These are phyloP conservation scores for Plenodomus biglobosus DNA, from an alignment of 2,329 filamentous ascomycete species.

Conservation along the genomic window DNA sequence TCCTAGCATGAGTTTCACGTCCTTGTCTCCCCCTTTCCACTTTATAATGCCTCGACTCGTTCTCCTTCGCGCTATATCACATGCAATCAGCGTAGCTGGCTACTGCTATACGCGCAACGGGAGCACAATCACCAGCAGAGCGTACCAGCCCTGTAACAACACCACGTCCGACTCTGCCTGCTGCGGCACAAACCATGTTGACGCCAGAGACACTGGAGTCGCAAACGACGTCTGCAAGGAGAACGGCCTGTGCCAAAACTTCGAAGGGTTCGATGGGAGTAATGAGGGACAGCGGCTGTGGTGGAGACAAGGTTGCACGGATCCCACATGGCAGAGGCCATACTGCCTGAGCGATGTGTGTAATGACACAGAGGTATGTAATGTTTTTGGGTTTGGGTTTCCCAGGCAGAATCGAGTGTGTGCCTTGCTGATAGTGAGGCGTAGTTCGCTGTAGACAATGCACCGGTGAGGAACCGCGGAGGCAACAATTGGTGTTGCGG, in stretches of 20 bases:
- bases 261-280: conserved; percentile 7
- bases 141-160: neutral
- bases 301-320: conserved; percentile 19
- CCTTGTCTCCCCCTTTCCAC: neutral
- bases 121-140: too few relatives aligned
- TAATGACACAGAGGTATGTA: conserved; percentile 2
- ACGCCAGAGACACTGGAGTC: neutral
- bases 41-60: neutral
- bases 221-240: conserved; percentile 12
- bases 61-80: neutral
- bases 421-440: neutral
- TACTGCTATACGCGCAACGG: neutral
- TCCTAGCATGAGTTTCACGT: neutral
- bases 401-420: too few relatives aligned
- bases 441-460: neutral
- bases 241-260: conserved; percentile 18
- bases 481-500: conserved; percentile 3
- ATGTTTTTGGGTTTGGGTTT: neutral
- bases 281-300: conserved; percentile 9
- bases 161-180: neutral
- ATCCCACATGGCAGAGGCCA: conserved; percentile 16
- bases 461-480: neutral
- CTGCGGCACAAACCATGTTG: neutral
- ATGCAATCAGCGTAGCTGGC: neutral
- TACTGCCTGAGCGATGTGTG: conserved; percentile 15